phyloP scores from a whole-genome alignment of 2,329 filamentous ascomycete genomes.

The Pseudogymnoascus sp. region DNA sequence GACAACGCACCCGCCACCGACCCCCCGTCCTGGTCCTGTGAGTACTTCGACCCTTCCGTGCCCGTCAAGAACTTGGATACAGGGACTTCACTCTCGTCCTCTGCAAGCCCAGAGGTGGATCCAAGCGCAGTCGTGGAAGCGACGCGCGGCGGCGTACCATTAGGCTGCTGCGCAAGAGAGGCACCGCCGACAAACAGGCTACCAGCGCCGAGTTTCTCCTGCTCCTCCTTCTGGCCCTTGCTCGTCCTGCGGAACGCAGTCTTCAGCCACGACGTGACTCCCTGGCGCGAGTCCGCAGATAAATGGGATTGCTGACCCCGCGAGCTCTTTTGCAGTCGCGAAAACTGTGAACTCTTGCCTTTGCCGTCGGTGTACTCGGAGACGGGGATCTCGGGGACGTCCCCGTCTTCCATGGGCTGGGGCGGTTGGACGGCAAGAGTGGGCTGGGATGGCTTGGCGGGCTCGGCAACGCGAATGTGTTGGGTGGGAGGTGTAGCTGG shows the following conservation, averaged over 20 bases:
- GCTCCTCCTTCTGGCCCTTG: conserved; percentile 16
- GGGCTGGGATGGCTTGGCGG: background rate
- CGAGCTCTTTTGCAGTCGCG: conserved; percentile 16
- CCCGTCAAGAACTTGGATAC: conserved; percentile 10
- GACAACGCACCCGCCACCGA: background rate
- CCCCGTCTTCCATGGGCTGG: conserved; percentile 23
- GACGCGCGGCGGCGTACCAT: conserved; percentile 29
- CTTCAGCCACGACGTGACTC: conserved; percentile 48
- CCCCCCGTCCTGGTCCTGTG: background rate
- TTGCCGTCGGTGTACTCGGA: conserved; percentile 12
- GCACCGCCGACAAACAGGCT: conserved; percentile 44
- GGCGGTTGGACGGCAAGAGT: conserved; percentile 19
- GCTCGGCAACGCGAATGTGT: background rate
- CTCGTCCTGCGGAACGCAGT: conserved; percentile 38
- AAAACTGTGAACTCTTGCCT: conserved; percentile 18
- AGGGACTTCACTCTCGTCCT: conserved; percentile 11
- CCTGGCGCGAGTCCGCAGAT: conserved; percentile 18
- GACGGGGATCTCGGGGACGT: conserved; percentile 18
- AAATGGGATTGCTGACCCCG: conserved; percentile 14
- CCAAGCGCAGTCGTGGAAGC: conserved; percentile 11
- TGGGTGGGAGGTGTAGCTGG: background rate
- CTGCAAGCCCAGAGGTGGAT: conserved; percentile 6
- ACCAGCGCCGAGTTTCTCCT: conserved; percentile 14
- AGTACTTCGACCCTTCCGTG: conserved; percentile 16
- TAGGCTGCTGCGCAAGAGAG: conserved; percentile 26